Base-by-base conservation (phyloP, 371 early-diverging fungal species). In the Circinella umbellata region DNA sequence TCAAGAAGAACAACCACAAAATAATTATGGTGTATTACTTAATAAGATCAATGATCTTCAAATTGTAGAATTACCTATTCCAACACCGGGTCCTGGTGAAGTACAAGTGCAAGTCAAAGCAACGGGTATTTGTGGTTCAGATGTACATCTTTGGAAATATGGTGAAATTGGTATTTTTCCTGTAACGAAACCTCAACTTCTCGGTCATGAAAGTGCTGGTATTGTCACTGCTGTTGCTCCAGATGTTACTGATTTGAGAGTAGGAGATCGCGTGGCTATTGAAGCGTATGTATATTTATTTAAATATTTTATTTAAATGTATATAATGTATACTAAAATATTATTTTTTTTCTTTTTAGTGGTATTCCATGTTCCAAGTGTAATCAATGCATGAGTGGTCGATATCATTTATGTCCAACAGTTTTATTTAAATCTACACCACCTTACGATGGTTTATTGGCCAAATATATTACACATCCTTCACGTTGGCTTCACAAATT, bases 151-250 rank as follows among this genome's bases (percentile, higher is more conserved):
- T 64, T 83, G 83, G 79, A 80, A 80, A 48, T 66, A 80, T 66
- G 83, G 81, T 36, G 79, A 79, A 53, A 83, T 83, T 51, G 83
- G 83, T 67, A 83, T 83, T 36, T 83, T 83, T 48, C 77, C 77
- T 20, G 79, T 79, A 2, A 77, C 69, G 4, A 66, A 66, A 7
- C 83, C 83, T 61, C 77, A 75, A 39, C 48, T 83, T 4, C 72
- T 83, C 73, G 86, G 86, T 2, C 83, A 83, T 61, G 86, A 85
- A 66, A 80, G 79, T 63, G 77, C 84, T 57, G 86, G 85, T 10
- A 55, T 81, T 27, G 78, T 85, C 6, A 75, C 78, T 20, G 70
- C 77, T n/a, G 76, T 83, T 8, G 83, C 83, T 51, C 68, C 73
- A 15, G 76, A 75, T 20, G 82, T 81, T 13, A 67, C 46, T 20